A percentile compares a stretch with the other conserved stretches of the same genome.
Evolutionary conservation across 108 stramenopile genomes (phyloP).

Genomic region (Bacterosira constricta): DNA sequence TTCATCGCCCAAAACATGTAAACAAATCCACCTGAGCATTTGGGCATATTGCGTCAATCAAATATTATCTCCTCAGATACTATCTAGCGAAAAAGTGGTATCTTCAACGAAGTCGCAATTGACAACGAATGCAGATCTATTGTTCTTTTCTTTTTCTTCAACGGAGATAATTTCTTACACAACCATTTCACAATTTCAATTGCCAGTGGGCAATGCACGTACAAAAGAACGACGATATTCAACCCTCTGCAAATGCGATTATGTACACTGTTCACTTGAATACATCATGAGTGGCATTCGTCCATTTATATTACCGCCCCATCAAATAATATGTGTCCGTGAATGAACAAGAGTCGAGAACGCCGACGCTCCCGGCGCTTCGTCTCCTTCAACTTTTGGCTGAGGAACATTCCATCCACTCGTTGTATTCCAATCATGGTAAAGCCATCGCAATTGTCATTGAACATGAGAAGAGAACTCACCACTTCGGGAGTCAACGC

Average conservation of each 20-base stretch:
- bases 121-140: constrained; percentile 17
- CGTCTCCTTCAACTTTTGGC: not conserved
- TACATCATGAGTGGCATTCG: too few relatives aligned
- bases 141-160: constrained; percentile 35
- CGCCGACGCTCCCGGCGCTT: not conserved
- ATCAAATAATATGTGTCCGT: not conserved
- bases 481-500: constrained; percentile 91
- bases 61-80: constrained; percentile 38
- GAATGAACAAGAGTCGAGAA: not conserved
- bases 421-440: too few relatives aligned
- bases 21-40: not conserved
- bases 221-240: not conserved
- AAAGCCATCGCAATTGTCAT: not conserved
- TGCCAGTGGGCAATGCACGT: too few relatives aligned
- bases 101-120: constrained; percentile 20
- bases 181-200: too few relatives aligned
- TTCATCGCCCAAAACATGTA: not conserved
- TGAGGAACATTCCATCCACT: too few relatives aligned
- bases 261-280: too few relatives aligned
- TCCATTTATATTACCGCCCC: too few relatives aligned
- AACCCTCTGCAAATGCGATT: not conserved
- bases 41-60: too few relatives aligned
- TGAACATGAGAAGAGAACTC: constrained; percentile 24
- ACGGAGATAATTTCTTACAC: too few relatives aligned
- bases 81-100: constrained; percentile 44